Evolutionary conservation across 768 basidiomycete species (phyloP).

Genomic region (Hygrophoropsis aurantiaca): DNA sequence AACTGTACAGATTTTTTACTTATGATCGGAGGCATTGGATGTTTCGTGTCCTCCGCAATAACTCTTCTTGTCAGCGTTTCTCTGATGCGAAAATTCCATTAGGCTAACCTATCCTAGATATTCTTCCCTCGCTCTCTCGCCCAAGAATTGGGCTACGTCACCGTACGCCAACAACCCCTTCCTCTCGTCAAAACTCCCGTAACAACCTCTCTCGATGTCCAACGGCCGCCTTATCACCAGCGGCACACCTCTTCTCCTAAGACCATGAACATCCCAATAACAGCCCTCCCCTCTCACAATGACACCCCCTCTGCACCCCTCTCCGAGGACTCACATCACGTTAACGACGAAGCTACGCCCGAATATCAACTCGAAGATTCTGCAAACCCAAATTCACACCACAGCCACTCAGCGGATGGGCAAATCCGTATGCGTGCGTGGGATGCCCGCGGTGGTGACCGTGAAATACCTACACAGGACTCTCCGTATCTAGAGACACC

Average conservation of each 20-base stretch:
- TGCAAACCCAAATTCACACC: conserved; percentile 5
- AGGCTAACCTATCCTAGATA: conserved; percentile 40
- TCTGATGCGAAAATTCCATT: background rate
- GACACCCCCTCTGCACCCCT: conserved; percentile 10
- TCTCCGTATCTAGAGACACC: conserved; percentile 12
- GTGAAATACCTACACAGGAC: conserved; percentile 2
- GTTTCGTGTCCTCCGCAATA: conserved; percentile 77
- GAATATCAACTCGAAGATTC: conserved; percentile 40
- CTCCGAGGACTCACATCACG: conserved; percentile 22
- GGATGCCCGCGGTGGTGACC: conserved; percentile 11
- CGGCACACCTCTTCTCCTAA: conserved; percentile 21
- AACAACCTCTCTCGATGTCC: conserved; percentile 21
- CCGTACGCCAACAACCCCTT: conserved; percentile 26
- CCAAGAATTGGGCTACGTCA: conserved; percentile 62
- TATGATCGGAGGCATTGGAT: conserved; percentile 72
- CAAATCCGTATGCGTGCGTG: conserved; percentile 24
- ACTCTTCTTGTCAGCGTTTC: conserved; percentile 65
- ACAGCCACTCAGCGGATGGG: conserved; percentile 18
- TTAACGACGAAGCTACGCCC: conserved; percentile 34
- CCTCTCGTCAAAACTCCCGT: conserved; percentile 25
- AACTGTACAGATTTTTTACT: conserved; percentile 58
- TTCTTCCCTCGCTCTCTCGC: conserved; percentile 79
- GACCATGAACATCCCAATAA: conserved; percentile 19
- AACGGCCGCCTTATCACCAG: conserved; percentile 6
- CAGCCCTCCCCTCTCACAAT: conserved; percentile 23